A percentile compares a stretch with the other conserved stretches of the same genome.
phyloP scores from a whole-genome alignment of 345 rosid species.

The Aurinia saxatilis region DNA sequence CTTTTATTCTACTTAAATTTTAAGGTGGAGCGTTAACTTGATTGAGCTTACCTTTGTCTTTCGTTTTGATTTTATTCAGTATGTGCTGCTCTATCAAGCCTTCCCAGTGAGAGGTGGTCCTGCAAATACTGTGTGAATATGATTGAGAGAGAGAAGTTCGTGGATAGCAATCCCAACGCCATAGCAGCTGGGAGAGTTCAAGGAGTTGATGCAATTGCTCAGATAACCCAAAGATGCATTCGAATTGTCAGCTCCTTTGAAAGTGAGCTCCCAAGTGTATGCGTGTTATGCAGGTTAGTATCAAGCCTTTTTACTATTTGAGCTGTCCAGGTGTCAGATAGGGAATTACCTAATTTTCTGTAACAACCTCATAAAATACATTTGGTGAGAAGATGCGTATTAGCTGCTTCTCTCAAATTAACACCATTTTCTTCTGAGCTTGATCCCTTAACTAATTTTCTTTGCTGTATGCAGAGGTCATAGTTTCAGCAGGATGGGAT shows the following conservation, averaged over 20 bases:
- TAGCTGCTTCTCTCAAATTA: background rate
- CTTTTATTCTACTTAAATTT: background rate
- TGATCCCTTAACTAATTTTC: slow-evolving; percentile 4
- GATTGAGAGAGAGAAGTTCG: slow-evolving; percentile 60
- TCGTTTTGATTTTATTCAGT: slow-evolving; percentile 3
- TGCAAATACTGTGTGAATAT: slow-evolving; percentile 65
- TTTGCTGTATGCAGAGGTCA: slow-evolving; percentile 48
- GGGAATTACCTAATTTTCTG: background rate
- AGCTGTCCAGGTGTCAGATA: background rate
- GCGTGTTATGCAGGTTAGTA: slow-evolving; percentile 82
- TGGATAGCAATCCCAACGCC: slow-evolving; percentile 68
- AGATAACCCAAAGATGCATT: slow-evolving; percentile 79
- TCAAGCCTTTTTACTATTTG: background rate
- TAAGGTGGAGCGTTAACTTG: background rate
- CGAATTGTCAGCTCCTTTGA: slow-evolving; percentile 65
- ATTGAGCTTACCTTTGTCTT: background rate
- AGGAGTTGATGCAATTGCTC: slow-evolving; percentile 84
- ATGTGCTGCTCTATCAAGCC: slow-evolving; percentile 37
- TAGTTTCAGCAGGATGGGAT: slow-evolving; percentile 56
- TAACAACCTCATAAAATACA: background rate
- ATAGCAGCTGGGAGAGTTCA: slow-evolving; percentile 84
- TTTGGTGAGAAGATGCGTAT: slow-evolving; percentile 4
- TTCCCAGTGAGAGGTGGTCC: slow-evolving; percentile 72
- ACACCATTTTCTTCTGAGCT: background rate
- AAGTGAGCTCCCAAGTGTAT: slow-evolving; percentile 60